phyloP scores from a whole-genome alignment of 148 eudicot genomes.

The Pouteria glomerata region DNA sequence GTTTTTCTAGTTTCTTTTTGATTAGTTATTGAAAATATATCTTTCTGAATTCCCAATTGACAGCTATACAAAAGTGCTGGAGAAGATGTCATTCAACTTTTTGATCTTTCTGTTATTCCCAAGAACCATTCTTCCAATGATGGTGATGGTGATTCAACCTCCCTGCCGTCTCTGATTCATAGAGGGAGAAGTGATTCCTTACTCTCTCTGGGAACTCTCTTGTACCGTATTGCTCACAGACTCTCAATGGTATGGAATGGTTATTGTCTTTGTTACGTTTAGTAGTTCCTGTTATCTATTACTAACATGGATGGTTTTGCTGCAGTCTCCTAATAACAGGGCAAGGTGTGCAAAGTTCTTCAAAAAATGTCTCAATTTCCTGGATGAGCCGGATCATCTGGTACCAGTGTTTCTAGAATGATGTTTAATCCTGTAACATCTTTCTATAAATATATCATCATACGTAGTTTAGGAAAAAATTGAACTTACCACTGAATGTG shows the following conservation, averaged over 20 bases:
- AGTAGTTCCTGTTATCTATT: not conserved
- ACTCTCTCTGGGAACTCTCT: slow-evolving; percentile 74
- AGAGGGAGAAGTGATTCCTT: slow-evolving; percentile 79
- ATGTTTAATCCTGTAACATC: not conserved
- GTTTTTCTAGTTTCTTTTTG: slow-evolving; percentile 1
- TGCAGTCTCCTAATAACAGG: slow-evolving; percentile 60
- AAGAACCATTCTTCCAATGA: slow-evolving; percentile 51
- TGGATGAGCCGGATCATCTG: slow-evolving; percentile 91
- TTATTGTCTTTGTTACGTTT: not conserved
- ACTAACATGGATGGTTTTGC: slow-evolving; percentile 19
- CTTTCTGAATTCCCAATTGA: slow-evolving; percentile 9
- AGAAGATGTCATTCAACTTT: slow-evolving; percentile 91
- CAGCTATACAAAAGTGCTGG: slow-evolving; percentile 94
- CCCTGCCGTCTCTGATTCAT: slow-evolving; percentile 60
- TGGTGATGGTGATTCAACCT: slow-evolving; percentile 48
- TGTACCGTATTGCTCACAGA: slow-evolving; percentile 88
- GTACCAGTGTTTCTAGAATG: slow-evolving; percentile 25
- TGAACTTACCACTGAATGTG: slow-evolving; percentile 1
- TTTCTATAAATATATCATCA: not conserved
- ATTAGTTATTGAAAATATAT: not conserved
- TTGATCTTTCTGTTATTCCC: slow-evolving; percentile 81
- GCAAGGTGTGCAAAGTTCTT: slow-evolving; percentile 77
- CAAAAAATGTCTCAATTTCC: slow-evolving; percentile 75
- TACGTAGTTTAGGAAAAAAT: not conserved
- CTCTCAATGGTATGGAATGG: slow-evolving; percentile 62